Conservation (phyloP, 1,139 yeast genomes). For the Sugiyamaella japonica region DNA sequence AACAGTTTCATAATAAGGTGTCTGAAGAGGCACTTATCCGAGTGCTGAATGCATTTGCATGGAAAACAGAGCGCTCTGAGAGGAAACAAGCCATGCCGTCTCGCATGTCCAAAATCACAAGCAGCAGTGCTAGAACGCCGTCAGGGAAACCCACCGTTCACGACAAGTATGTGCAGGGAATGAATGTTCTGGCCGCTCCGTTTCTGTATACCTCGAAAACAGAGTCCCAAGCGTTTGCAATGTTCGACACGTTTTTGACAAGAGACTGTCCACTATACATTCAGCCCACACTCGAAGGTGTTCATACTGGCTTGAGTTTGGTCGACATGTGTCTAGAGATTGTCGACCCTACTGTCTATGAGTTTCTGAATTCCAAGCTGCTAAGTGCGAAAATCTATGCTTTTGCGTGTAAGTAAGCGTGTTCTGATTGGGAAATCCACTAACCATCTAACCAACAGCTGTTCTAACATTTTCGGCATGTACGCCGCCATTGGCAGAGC, state of each 20-base stretch:
- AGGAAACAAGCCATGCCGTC: neutral
- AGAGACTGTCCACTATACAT: slow-evolving; percentile 75
- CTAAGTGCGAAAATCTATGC: slow-evolving; percentile 83
- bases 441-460: slow-evolving; percentile 34
- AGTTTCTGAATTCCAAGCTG: slow-evolving; percentile 60
- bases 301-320: slow-evolving; percentile 63
- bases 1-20: slow-evolving; percentile 62
- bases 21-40: slow-evolving; percentile 68
- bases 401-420: slow-evolving; percentile 52
- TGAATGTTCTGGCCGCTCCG: slow-evolving; percentile 87
- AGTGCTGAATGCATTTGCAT: slow-evolving; percentile 71
- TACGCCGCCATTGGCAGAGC: slow-evolving; percentile 80
- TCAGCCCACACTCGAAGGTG: slow-evolving; percentile 77
- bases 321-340: slow-evolving; percentile 70
- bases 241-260: slow-evolving; percentile 60
- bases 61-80: slow-evolving; percentile 37
- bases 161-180: slow-evolving; percentile 74
- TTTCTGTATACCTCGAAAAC: slow-evolving; percentile 72
- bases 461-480: slow-evolving; percentile 86
- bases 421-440: neutral
- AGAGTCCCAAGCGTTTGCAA: slow-evolving; percentile 82
- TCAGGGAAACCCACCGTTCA: slow-evolving; percentile 20
- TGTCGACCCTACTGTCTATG: slow-evolving; percentile 71
- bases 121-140: slow-evolving; percentile 10
- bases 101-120: neutral